Evolutionary conservation across 768 basidiomycete genomes (phyloP), one percentile per base, ranked within the genome.

Genomic region (Lentinula boryana): DNA sequence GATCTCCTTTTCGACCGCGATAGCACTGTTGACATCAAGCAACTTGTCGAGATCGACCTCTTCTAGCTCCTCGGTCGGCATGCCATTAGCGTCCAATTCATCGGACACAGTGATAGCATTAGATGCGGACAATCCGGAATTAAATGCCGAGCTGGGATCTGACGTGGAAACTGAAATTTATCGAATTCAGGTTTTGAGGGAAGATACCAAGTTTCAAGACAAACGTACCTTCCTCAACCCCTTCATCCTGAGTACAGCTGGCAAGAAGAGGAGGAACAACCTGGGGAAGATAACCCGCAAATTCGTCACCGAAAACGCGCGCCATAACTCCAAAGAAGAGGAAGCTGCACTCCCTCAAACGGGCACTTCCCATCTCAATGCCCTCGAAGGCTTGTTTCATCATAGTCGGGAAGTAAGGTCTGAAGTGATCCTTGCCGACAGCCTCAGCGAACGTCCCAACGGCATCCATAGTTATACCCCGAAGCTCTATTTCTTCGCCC

Each of bases 1-100:
- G 62, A 98, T 97, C 79, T 99, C 97, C 75, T 99, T 99, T 80
- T 99, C 97, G 60, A 98, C 94, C 46, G 95, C 95, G 65, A 98
- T 89, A 21, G 95, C 95, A 67, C 90, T 93, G 78, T 95, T 96
- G 63, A 95, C 93, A 63, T 94, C 91, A 69, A 94, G 83, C 74
- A 93, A 80, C 74, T 93, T 93, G 67, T 93, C 92, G 54, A 93
- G 74, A 67, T 94, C 91, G 49, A 91, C 72, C 56, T 93, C 90
- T 62, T 93, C 91, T 60, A 86, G 74, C 63, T 91, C 88, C 60
- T 81, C 74, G 40, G 84, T 81, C n/a, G 74, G 70, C 63, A 77
- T 80, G n/a, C 81, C 80, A 65, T 86, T 83, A 12, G 69, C 74
- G 64, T 83, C 87, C 46, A 70, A 53, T 12, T 68, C 68, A 55